phyloP scores from a whole-genome alignment of 176 grass and related monocot species.

The Phoenix roebelenii region DNA sequence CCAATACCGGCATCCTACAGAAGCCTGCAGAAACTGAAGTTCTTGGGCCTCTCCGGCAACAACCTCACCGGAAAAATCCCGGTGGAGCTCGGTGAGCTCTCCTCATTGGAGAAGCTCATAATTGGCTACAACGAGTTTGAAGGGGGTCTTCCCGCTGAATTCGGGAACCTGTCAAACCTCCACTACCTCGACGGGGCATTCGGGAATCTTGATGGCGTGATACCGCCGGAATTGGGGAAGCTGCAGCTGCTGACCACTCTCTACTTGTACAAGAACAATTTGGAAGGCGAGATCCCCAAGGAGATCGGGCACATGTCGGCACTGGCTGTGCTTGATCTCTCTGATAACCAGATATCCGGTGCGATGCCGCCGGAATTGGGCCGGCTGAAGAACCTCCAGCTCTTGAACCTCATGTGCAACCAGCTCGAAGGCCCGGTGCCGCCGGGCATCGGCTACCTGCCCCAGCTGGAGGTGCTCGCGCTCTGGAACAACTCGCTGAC shows the following conservation, averaged over 20 bases:
- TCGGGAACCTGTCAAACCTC: conserved; percentile 66
- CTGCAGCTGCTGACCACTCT: conserved; percentile 46
- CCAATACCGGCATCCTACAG: conserved; percentile 57
- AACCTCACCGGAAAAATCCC: conserved; percentile 85
- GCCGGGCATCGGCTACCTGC: conserved; percentile 42
- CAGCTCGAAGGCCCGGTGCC: conserved; percentile 60
- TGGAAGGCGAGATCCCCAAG: conserved; percentile 52
- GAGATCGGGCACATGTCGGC: conserved; percentile 64
- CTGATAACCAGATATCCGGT: conserved; percentile 58
- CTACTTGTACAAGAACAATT: conserved; percentile 69
- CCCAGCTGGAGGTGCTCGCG: conserved; percentile 57
- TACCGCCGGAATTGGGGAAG: conserved; percentile 65
- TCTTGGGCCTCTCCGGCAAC: conserved; percentile 81
- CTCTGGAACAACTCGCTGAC: conserved; percentile 93
- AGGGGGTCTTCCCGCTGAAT: conserved; percentile 59
- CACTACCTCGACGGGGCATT: conserved; percentile 77
- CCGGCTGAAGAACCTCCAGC: conserved; percentile 38
- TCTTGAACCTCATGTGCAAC: conserved; percentile 95
- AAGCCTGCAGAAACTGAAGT: conserved; percentile 62
- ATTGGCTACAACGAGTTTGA: conserved; percentile 82
- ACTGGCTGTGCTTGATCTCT: conserved; percentile 62
- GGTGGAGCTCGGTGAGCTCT: conserved; percentile 52
- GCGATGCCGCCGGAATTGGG: conserved; percentile 50
- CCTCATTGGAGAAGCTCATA: conserved; percentile 64
- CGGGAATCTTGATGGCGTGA: conserved; percentile 48